A percentile compares a stretch with the other conserved stretches of the same genome.
Conservation (phyloP, 805 yeast genomes). For the Brettanomyces custersianus region DNA sequence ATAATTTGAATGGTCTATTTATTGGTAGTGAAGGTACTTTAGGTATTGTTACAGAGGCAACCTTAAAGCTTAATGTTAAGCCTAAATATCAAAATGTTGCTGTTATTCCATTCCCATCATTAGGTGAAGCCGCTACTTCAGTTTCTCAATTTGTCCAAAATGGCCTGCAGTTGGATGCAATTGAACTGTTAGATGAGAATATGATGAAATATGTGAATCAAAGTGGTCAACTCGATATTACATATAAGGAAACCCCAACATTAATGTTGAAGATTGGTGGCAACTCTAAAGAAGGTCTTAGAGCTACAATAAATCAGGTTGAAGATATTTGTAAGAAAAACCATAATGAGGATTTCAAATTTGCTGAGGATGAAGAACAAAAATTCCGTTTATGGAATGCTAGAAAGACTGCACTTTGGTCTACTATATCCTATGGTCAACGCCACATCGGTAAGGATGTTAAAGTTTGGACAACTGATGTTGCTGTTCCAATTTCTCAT, state of each 20-base stretch:
- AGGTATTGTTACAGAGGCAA: constrained; percentile 64
- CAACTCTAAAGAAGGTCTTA: constrained; percentile 38
- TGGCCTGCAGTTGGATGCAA: constrained; percentile 73
- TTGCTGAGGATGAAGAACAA: constrained; percentile 59
- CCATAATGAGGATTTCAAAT: constrained; percentile 45
- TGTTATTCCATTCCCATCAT: constrained; percentile 60
- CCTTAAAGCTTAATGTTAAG: constrained; percentile 56
- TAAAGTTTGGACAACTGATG: constrained; percentile 83
- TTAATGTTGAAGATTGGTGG: constrained; percentile 72
- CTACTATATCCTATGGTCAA: constrained; percentile 59
- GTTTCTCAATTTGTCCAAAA: constrained; percentile 58
- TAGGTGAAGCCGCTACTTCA: constrained; percentile 60
- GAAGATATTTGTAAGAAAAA: constrained; percentile 34
- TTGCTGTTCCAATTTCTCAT: constrained; percentile 78
- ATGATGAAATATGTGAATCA: constrained; percentile 68
- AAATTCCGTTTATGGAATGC: constrained; percentile 77
- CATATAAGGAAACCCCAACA: constrained; percentile 65
- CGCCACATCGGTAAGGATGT: constrained; percentile 41
- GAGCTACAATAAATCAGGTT: constrained; percentile 42
- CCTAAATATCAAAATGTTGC: constrained; percentile 58
- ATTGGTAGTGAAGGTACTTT: constrained; percentile 81
- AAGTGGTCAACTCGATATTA: constrained; percentile 43
- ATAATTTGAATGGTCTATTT: constrained; percentile 66
- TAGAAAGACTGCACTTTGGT: constrained; percentile 68
- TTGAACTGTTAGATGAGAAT: constrained; percentile 66